These are phyloP conservation scores for Mycena capillaripes DNA, from an alignment of 768 basidiomycete species.

Conservation along the genomic window DNA sequence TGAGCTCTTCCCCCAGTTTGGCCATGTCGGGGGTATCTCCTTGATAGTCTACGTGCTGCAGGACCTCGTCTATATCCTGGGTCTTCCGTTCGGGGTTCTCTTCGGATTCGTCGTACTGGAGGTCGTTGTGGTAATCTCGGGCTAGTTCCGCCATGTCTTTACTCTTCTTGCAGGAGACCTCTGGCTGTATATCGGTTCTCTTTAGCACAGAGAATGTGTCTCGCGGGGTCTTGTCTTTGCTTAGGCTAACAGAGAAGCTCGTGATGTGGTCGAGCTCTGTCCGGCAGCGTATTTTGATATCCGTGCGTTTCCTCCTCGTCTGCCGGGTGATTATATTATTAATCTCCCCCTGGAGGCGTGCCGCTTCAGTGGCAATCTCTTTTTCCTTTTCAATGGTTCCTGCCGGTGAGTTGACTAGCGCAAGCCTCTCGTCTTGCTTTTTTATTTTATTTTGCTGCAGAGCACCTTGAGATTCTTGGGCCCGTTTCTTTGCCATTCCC, in stretches of 20 bases:
- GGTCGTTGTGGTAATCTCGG: neutral
- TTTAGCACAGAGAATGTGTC: too few relatives aligned
- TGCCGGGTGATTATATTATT: neutral
- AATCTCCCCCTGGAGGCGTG: neutral
- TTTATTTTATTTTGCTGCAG: neutral
- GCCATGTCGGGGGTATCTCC: neutral
- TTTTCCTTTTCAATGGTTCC: neutral
- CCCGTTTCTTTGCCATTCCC: neutral
- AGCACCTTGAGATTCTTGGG: neutral
- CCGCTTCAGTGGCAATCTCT: neutral
- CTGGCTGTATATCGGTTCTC: too few relatives aligned
- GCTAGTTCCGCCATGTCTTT: neutral
- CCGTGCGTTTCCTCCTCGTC: neutral
- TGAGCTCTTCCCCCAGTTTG: too few relatives aligned
- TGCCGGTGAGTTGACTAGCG: neutral
- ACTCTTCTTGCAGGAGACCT: neutral
- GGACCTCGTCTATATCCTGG: neutral
- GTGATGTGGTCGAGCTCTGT: neutral
- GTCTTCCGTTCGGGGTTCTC: neutral
- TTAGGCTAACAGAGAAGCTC: too few relatives aligned
- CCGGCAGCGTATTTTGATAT: neutral
- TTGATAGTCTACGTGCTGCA: neutral
- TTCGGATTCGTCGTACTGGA: neutral
- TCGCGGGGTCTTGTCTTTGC: too few relatives aligned
- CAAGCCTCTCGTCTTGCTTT: neutral